These are phyloP conservation scores for Allium sativum DNA, from an alignment of 106 monocot species.

Conservation along the genomic window DNA sequence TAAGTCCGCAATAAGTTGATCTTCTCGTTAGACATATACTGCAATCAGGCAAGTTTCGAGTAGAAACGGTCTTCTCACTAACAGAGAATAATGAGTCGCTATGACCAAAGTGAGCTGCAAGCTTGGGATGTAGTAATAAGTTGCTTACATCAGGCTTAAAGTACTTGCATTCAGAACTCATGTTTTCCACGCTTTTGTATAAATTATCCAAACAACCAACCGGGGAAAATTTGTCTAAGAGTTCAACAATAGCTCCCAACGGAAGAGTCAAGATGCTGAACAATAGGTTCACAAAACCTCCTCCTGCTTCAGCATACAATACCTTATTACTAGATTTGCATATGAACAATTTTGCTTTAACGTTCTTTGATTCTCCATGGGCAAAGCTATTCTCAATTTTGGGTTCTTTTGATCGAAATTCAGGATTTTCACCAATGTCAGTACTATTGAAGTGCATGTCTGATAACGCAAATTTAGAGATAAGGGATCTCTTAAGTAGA, in stretches of 20 bases:
- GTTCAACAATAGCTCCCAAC: not conserved
- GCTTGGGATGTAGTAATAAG: constrained; percentile 1
- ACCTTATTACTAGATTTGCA: constrained; percentile 3
- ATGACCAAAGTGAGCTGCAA: not conserved
- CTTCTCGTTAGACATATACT: no score
- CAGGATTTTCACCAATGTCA: no score
- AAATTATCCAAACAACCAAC: constrained; percentile 6
- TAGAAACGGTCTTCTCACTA: not conserved
- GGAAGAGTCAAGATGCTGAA: constrained; percentile 5
- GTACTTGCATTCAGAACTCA: not conserved
- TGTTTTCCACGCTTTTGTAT: not conserved
- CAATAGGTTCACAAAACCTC: constrained; percentile 6
- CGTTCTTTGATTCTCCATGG: no score
- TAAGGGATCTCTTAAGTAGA: no score
- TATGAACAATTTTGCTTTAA: not conserved
- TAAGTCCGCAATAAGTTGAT: no score
- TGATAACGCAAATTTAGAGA: no score
- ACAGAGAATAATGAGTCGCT: not conserved
- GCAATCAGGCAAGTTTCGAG: not conserved
- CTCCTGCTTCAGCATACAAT: constrained; percentile 5
- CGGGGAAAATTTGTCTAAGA: not conserved
- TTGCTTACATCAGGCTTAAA: not conserved
- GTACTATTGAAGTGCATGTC: no score
- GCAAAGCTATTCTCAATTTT: no score
- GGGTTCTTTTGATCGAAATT: no score